These are phyloP conservation scores for Mycena rosella DNA, from an alignment of 768 basidiomycete genomes.

Conservation along the genomic window DNA sequence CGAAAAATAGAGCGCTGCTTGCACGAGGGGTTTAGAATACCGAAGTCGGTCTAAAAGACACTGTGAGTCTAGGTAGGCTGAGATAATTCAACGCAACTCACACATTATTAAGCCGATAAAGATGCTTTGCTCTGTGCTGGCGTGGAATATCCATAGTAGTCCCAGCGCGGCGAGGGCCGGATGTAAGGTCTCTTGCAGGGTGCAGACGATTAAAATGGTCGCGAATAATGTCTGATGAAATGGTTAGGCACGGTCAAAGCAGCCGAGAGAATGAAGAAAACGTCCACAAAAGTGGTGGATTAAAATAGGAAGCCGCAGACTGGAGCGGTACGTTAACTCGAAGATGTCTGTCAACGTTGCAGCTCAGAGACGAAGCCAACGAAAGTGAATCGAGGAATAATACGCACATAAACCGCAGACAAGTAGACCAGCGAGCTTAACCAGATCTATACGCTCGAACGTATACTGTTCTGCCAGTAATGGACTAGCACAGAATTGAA, in stretches of 20 bases:
- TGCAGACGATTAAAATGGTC: slow-evolving; percentile 5
- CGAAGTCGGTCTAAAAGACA: neutral
- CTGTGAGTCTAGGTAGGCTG: neutral
- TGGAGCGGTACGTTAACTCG: slow-evolving; percentile 13
- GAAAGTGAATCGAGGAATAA: neutral
- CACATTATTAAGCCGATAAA: slow-evolving; percentile 1
- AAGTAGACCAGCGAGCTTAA: slow-evolving; percentile 8
- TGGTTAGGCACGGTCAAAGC: neutral
- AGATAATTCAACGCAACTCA: neutral
- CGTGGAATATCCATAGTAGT: slow-evolving; percentile 15
- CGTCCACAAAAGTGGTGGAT: slow-evolving; percentile 18
- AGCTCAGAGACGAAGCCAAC: neutral
- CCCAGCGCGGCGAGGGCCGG: slow-evolving; percentile 2
- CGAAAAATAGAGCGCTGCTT: neutral
- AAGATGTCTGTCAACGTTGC: slow-evolving; percentile 1
- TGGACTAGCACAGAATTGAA: slow-evolving; percentile 7
- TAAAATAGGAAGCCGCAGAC: slow-evolving; percentile 10
- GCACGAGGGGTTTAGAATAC: neutral
- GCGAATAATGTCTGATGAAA: slow-evolving; percentile 1
- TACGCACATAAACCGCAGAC: slow-evolving; percentile 9
- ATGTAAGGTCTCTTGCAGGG: neutral
- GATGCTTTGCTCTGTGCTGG: neutral
- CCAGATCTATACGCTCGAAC: neutral
- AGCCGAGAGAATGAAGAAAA: neutral
- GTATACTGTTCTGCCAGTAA: slow-evolving; percentile 5